Evolutionary conservation across 495 filamentous ascomycete genomes (phyloP).

Genomic region (Parmelia sp.): DNA sequence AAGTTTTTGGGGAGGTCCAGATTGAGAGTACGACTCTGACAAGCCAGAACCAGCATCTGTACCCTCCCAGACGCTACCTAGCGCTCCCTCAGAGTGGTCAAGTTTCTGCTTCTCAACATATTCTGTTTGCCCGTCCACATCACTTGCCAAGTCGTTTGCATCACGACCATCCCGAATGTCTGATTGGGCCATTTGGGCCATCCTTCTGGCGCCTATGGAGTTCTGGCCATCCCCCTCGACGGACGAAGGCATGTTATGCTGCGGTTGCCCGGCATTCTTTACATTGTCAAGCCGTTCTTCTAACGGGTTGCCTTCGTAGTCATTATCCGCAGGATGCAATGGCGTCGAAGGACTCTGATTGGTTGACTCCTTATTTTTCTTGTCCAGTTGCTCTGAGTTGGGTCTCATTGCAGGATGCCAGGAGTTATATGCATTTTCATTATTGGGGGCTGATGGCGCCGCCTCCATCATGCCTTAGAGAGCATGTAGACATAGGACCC

Average conservation of each 20-base stretch:
- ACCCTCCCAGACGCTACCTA: background rate
- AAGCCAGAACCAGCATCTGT: background rate
- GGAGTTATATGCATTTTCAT: constrained; percentile 10
- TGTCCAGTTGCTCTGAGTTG: constrained; percentile 8
- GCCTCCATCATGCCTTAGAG: constrained; percentile 7
- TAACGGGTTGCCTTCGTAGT: background rate
- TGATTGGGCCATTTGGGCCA: background rate
- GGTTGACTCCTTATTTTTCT: background rate
- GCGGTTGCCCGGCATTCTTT: background rate
- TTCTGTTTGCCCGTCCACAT: background rate
- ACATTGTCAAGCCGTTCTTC: background rate
- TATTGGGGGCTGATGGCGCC: background rate
- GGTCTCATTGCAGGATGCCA: constrained; percentile 20
- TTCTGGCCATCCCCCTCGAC: background rate
- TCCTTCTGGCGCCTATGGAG: background rate
- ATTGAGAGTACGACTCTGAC: background rate
- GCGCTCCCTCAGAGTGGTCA: background rate
- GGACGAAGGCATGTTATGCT: background rate
- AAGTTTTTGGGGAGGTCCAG: background rate
- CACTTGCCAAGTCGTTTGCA: background rate
- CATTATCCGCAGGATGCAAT: background rate
- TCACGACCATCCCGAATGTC: background rate
- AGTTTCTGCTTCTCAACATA: background rate
- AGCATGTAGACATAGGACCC: constrained; percentile 6
- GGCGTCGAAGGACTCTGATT: background rate